Evolutionary conservation across 2,329 filamentous ascomycete genomes (phyloP).

Genomic region (Trichoderma aggressivum): DNA sequence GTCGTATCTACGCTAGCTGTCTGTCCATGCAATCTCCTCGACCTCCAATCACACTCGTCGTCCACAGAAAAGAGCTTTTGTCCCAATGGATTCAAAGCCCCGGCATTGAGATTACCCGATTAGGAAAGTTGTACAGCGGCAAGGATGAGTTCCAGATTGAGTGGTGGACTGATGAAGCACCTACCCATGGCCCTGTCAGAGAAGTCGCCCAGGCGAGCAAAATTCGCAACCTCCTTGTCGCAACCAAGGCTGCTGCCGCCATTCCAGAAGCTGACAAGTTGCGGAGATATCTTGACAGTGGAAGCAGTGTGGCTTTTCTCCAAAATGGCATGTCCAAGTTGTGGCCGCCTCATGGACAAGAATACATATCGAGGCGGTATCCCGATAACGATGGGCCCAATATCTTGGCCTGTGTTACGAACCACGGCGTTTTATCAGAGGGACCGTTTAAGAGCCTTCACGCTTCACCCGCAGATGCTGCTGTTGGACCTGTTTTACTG

Average conservation of each 20-base stretch:
- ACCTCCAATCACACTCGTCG: slow-evolving; percentile 76
- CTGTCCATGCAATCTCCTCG: slow-evolving; percentile 57
- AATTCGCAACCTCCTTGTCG: slow-evolving; percentile 73
- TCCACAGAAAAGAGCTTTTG: slow-evolving; percentile 58
- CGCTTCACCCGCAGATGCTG: slow-evolving; percentile 47
- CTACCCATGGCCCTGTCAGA: slow-evolving; percentile 34
- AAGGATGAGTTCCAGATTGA: slow-evolving; percentile 46
- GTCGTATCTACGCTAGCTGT: slow-evolving; percentile 72
- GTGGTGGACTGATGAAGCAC: slow-evolving; percentile 50
- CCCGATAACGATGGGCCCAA: slow-evolving; percentile 48
- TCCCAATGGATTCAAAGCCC: slow-evolving; percentile 44
- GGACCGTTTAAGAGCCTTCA: slow-evolving; percentile 52
- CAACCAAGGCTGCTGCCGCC: slow-evolving; percentile 70
- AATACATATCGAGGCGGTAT: slow-evolving; percentile 44
- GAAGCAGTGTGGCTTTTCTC: slow-evolving; percentile 74
- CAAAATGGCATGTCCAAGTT: slow-evolving; percentile 82
- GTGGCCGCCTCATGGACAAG: slow-evolving; percentile 50
- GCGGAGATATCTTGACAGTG: slow-evolving; percentile 55
- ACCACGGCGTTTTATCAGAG: slow-evolving; percentile 52
- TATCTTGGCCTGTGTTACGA: slow-evolving; percentile 67
- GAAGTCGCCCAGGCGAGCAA: slow-evolving; percentile 39
- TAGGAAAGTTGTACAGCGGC: slow-evolving; percentile 30
- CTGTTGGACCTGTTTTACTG: slow-evolving; percentile 45
- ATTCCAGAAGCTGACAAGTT: slow-evolving; percentile 59
- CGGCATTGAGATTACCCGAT: slow-evolving; percentile 45